phyloP scores from a whole-genome alignment of 768 basidiomycete species.

The Pleurotus platypus region DNA sequence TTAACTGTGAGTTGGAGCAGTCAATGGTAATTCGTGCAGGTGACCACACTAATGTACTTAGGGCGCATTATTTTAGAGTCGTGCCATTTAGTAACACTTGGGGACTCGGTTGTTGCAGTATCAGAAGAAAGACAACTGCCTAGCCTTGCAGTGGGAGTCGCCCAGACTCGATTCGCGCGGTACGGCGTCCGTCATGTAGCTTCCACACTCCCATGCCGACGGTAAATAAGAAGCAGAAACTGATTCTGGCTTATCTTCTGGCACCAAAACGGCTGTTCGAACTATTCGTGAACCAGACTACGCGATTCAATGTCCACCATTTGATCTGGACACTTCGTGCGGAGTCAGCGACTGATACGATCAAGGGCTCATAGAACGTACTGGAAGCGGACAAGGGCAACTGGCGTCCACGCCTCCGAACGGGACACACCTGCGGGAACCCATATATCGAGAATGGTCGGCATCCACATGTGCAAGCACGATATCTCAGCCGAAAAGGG shows the following conservation, averaged over 20 bases:
- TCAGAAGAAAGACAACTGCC: not conserved
- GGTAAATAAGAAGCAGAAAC: conserved; percentile 1
- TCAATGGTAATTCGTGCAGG: too few species aligned
- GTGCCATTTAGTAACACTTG: not conserved
- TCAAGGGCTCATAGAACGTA: not conserved
- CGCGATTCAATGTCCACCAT: not conserved
- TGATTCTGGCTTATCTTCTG: not conserved
- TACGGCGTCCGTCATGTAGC: not conserved
- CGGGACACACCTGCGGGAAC: too few species aligned
- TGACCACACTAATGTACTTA: too few species aligned
- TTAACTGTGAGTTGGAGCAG: too few species aligned
- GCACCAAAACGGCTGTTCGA: not conserved
- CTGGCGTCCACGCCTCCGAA: too few species aligned
- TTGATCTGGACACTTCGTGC: not conserved
- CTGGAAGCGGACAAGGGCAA: not conserved
- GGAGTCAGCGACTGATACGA: not conserved
- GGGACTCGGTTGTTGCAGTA: not conserved
- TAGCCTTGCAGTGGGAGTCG: not conserved
- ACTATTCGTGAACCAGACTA: not conserved
- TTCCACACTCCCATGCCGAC: conserved; percentile 5
- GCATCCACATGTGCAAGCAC: too few species aligned
- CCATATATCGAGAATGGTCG: too few species aligned
- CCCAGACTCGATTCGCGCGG: not conserved
- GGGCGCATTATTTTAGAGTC: not conserved
- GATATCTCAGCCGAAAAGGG: too few species aligned